Base-by-base conservation (phyloP, 345 rosid genomes). In the Eucalyptus paniculata region DNA sequence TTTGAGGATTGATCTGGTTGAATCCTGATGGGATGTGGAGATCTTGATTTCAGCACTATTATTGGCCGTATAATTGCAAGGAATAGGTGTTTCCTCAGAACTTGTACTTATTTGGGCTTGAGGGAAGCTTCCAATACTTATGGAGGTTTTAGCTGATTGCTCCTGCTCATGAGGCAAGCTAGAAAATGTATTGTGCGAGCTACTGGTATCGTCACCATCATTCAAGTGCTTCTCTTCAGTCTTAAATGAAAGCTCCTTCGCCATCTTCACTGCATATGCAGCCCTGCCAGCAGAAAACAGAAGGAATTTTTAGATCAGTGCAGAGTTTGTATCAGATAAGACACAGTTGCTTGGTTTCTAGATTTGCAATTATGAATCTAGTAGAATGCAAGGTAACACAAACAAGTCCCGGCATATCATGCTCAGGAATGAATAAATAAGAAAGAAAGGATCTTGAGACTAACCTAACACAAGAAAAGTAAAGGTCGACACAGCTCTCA, bases 401-500 rank as follows among this genome's bases (percentile, higher is more conserved):
- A 77, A 77, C 30, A 40, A 77, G 85, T 40, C 47, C 85, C 24
- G 47, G 47, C 83, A 77, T 77, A 77, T 40, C 85, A 77, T 21
- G 47, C 47, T 40, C 47, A 21, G 85, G 85, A 89, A 87, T 80
- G 62, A 89, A 88, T 90, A 87, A 30, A 90, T 58, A 88, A 89
- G 89, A 56, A 80, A 54, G 44, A 65, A 89, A 89, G 90, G 87
- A 89, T 86, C 87, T 88, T 45, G 91, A 89, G 72, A 93, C 97
- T 91, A 90, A 98, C 99, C 99, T 97, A 91, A 94, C 93, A 91
- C 99, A 98, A 89, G 99, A 97, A 93, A 98, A 98, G 91, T 96
- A 98, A 82, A 98, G 99, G 90, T 97, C 99, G 37, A 94, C 94
- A 89, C 99, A 98, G 93, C 95, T 95, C 92, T 97, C 99, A 87